Evolutionary conservation across 306 rosid species (phyloP).

Genomic region (Crataegus laevigata): DNA sequence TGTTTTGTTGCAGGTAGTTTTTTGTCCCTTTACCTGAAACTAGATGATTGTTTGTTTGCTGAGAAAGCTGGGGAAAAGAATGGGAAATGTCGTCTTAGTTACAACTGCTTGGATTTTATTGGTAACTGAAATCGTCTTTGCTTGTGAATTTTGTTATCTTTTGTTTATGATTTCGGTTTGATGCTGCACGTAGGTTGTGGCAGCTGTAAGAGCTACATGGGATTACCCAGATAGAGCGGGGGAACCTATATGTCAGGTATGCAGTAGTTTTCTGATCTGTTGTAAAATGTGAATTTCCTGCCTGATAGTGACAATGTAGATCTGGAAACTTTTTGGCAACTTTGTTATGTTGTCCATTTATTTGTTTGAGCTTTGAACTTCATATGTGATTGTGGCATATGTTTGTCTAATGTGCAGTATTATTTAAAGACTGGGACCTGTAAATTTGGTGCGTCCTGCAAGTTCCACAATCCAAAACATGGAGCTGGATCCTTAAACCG

Average conservation of each 20-base stretch:
- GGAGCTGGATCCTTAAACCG: slow-evolving; percentile 71
- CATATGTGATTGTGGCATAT: slow-evolving; percentile 1
- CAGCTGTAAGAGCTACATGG: slow-evolving; percentile 84
- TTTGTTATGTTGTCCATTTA: not conserved
- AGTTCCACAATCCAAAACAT: slow-evolving; percentile 82
- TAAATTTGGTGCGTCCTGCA: slow-evolving; percentile 90
- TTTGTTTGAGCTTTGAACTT: not conserved
- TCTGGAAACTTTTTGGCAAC: not conserved
- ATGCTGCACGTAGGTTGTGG: slow-evolving; percentile 52
- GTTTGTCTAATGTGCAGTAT: slow-evolving; percentile 42
- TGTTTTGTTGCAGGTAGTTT: not conserved
- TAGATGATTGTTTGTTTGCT: not conserved
- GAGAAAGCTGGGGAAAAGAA: not conserved
- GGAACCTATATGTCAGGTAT: slow-evolving; percentile 85
- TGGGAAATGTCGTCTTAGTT: not conserved
- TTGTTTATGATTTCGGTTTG: slow-evolving; percentile 15
- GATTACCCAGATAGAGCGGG: slow-evolving; percentile 83
- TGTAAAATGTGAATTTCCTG: not conserved
- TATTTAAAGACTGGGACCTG: slow-evolving; percentile 84
- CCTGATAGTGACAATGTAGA: slow-evolving; percentile 1
- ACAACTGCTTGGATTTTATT: not conserved
- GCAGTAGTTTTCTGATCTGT: not conserved
- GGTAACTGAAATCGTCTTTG: not conserved
- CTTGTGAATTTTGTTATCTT: not conserved
- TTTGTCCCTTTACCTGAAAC: not conserved